Base-by-base conservation (phyloP, 225 moss, liverwort and hornwort genomes). In the Asterella californica region DNA sequence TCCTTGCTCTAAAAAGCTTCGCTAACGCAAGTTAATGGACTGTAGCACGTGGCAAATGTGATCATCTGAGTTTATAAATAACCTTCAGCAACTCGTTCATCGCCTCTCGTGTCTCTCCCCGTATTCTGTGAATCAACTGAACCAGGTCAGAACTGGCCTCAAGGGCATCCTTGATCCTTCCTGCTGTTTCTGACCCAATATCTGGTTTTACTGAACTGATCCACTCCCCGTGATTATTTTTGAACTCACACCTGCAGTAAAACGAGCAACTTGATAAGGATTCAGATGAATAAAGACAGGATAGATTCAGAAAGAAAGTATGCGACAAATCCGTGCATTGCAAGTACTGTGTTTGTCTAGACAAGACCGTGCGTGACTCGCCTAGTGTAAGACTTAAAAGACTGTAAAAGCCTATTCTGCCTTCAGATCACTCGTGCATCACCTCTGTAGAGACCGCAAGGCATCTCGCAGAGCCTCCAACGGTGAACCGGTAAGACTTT, bases 71-170 rank as follows among this genome's bases (percentile, higher is more conserved):
- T 10, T 15, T 1, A 33, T 22, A 7, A n/a, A n/a, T 25, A 32
- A 96, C 96, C 94, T 94, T 95, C 37, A 99, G 87, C 66, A 99
- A 87, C 50, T 95, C 99, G 83, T 90, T 95, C 84, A 99, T 90
- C 50, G 99, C 91, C 78, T 86, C 76, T 71, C 92, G 88, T 83
- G 93, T 88, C 77, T 99, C 93, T 30, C 87, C 90, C 83, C 81
- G 93, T 22, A 99, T 90, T 80, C 88, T 90, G 85, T 89, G 83
- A 49, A 91, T 81, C 81, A 95, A 81, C 29, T 91, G 88, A 74
- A 93, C 83, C 60, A 90, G 82, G 52, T 89, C 83, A 76, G 89
- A 67, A 76, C 78, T 89, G 64, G 89, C 88, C 77, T 87, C 90
- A 69, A 99, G 82, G 45, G 99, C 87, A 70, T 83, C 85, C 83